Evolutionary conservation across 2,329 filamentous ascomycete species (phyloP).

Genomic region (Furcasterigmium sp.): DNA sequence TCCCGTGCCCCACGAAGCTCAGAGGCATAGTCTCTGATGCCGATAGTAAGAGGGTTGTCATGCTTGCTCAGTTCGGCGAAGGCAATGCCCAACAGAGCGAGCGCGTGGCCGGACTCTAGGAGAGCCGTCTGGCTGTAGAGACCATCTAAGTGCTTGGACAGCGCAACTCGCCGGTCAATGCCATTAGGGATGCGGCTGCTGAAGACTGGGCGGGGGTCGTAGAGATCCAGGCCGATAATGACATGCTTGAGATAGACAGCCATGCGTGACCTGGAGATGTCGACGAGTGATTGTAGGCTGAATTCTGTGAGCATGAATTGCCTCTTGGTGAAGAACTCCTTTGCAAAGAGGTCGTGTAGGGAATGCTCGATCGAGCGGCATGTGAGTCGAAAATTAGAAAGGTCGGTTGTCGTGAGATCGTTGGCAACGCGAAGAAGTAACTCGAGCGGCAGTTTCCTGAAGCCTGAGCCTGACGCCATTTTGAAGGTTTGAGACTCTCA

Average conservation of each 20-base stretch:
- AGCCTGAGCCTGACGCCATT: no score
- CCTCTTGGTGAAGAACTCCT: slow-evolving; percentile 60
- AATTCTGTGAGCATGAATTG: slow-evolving; percentile 59
- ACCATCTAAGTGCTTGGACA: slow-evolving; percentile 15
- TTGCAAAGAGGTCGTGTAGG: slow-evolving; percentile 50
- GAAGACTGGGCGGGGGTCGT: slow-evolving; percentile 6
- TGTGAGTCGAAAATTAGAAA: slow-evolving; percentile 47
- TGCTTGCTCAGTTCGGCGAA: slow-evolving; percentile 50
- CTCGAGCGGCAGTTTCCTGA: slow-evolving; percentile 48
- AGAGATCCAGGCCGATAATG: slow-evolving; percentile 40
- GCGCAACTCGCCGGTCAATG: background rate
- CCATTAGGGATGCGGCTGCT: background rate
- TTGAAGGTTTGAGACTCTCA: no score
- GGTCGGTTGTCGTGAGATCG: slow-evolving; percentile 48
- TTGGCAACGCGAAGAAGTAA: slow-evolving; percentile 50
- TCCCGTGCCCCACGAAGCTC: slow-evolving; percentile 41
- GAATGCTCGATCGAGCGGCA: slow-evolving; percentile 49
- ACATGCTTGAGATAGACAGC: slow-evolving; percentile 35
- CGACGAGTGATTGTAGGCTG: slow-evolving; percentile 49
- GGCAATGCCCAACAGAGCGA: slow-evolving; percentile 50
- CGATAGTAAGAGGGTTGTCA: slow-evolving; percentile 38
- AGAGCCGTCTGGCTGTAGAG: slow-evolving; percentile 19
- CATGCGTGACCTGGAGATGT: slow-evolving; percentile 44
- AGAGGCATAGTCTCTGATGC: slow-evolving; percentile 55
- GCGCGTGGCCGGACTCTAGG: slow-evolving; percentile 37